These are phyloP conservation scores for Exobasidium cylindrosporum DNA, from an alignment of 1,284 basidiomycete species.

Conservation along the genomic window DNA sequence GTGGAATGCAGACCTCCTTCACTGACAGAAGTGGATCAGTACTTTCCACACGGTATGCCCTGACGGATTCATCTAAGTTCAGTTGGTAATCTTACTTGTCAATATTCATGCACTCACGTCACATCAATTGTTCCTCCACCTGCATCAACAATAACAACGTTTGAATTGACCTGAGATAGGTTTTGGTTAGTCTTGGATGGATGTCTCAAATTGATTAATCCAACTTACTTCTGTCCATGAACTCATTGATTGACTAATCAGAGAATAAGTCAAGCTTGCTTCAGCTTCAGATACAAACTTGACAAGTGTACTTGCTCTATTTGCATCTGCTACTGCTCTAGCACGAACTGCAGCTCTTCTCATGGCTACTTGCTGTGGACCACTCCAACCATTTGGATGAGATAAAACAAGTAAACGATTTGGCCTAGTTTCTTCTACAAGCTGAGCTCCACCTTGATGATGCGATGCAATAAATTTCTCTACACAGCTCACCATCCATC, in stretches of 20 bases:
- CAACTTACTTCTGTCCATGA: conserved; percentile 2
- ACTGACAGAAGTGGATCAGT: conserved; percentile 2
- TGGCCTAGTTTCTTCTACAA: background rate
- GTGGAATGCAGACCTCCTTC: conserved; percentile 2
- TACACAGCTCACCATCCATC: conserved; percentile 10
- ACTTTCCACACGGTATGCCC: background rate
- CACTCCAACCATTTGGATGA: conserved; percentile 6
- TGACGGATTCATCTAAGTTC: too few species aligned
- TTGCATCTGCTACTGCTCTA: background rate
- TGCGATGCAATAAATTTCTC: conserved; percentile 7
- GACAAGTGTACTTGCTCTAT: background rate
- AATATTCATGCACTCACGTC: background rate
- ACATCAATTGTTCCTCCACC: conserved; percentile 6
- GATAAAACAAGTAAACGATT: background rate
- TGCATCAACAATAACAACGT: conserved; percentile 4
- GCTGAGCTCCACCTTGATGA: conserved; percentile 1
- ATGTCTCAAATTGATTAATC: background rate
- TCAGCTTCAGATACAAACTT: conserved; percentile 5
- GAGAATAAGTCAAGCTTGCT: conserved; percentile 5
- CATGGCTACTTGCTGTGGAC: conserved; percentile 5
- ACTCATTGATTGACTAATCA: background rate
- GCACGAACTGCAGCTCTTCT: background rate
- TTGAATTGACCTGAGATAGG: background rate
- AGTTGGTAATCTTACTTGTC: too few species aligned
- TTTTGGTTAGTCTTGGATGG: too few species aligned